Base-by-base conservation (phyloP, 1,139 yeast genomes). In the Kazachstania sp. region DNA sequence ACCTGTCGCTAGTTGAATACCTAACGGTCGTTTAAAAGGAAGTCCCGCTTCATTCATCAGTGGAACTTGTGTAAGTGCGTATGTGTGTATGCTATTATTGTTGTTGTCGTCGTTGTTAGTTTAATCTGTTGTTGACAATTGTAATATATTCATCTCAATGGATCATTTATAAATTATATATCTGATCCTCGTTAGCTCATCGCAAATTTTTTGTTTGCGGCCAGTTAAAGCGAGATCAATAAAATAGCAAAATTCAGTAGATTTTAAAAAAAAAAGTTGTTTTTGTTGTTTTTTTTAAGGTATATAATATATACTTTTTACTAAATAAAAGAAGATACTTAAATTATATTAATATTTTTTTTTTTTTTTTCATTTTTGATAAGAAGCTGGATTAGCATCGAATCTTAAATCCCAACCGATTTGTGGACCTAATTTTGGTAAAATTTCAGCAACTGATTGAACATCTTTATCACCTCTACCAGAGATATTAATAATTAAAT, bases 381-480 rank as follows among this genome's bases (percentile, higher is more conserved):
- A 40, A 15, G 49, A 52, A 18, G 64, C 50, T 41, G 67, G 66
- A 40, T 64, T 69, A 37, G 57, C 61, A 61, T 85, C 92, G 59
- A 92, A 92, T 68, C 98, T 79, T 64, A 92, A 75, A 66, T 92
- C 97, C 98, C 98, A 92, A 58, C 84, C 92, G 64, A 92, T 90
- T 66, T 81, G 66, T 45, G 92, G 94, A 41, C 99, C 99, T 51
- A 88, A 74, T 52, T 69, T 78, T 42, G 98, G 98, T 63, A 92
- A 75, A 45, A 83, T 79, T 67, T 92, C 97, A 39, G 98, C 98
- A 49, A 92, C 97, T 65, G 92, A 86, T 71, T 90, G 97, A 35
- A 92, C 98, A 66, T 92, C 99, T 73, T 92, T 92, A 67, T 94
- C 99, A 70, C 99, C 99, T 74, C 98, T 86, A 61, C 99, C 99